Percentiles rank a stretch among this genome's conserved stretches.
Evolutionary conservation across 2,329 filamentous ascomycete species (phyloP).

Genomic region (Fusarium guadeloupense): DNA sequence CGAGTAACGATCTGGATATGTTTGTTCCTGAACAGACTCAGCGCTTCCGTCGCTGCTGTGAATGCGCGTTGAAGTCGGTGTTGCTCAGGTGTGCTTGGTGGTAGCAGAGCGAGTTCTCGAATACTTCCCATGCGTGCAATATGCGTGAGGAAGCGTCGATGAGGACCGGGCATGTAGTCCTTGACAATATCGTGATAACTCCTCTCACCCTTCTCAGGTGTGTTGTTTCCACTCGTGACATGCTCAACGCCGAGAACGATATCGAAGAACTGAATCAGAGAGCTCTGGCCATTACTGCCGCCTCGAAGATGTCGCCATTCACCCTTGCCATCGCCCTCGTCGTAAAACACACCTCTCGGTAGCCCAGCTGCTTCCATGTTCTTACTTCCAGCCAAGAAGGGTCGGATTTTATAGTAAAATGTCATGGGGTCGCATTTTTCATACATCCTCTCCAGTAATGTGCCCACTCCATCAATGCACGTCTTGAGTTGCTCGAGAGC

Average conservation of each 20-base stretch:
- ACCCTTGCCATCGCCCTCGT: constrained; percentile 72
- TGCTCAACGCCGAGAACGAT: constrained; percentile 87
- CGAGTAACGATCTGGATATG: constrained; percentile 90
- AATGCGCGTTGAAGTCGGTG: constrained; percentile 60
- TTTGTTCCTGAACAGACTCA: constrained; percentile 80
- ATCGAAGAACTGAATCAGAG: constrained; percentile 92
- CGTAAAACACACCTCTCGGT: constrained; percentile 85
- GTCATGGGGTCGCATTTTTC: constrained; percentile 86
- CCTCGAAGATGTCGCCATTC: constrained; percentile 83
- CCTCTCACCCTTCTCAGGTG: constrained; percentile 34
- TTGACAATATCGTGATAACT: constrained; percentile 75
- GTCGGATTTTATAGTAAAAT: constrained; percentile 90
- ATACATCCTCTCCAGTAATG: constrained; percentile 82
- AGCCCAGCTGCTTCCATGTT: constrained; percentile 90
- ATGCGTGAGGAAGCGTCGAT: constrained; percentile 79
- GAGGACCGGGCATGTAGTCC: constrained; percentile 88
- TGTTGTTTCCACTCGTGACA: constrained; percentile 51
- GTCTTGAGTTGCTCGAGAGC: constrained; percentile 72
- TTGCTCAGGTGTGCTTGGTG: constrained; percentile 63
- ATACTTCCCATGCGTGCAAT: constrained; percentile 78
- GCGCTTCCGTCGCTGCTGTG: constrained; percentile 76
- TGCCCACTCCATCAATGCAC: constrained; percentile 73
- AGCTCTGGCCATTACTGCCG: constrained; percentile 93
- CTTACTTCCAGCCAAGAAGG: constrained; percentile 89
- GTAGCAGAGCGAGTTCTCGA: constrained; percentile 69